Conservation (phyloP, 176 grass and related monocot species). For the Aegilops sharonensis region DNA sequence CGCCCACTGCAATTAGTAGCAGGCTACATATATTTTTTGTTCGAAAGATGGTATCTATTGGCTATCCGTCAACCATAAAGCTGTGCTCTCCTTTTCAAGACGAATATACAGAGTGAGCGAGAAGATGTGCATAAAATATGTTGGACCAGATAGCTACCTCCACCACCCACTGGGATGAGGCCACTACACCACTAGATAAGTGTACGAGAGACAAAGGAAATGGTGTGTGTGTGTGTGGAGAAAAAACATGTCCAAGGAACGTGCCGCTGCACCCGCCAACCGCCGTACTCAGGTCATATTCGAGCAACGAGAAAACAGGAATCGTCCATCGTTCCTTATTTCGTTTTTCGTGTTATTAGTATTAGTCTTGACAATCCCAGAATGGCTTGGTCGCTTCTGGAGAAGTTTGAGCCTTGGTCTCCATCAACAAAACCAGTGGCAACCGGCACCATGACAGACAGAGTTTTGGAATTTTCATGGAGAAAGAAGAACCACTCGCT, state of each 20-base stretch:
- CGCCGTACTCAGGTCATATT: neutral
- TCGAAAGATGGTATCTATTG: neutral
- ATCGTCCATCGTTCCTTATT: neutral
- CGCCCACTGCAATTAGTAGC: neutral
- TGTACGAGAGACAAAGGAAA: neutral
- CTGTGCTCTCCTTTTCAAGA: neutral
- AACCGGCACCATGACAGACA: neutral
- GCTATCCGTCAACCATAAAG: slow-evolving; percentile 5
- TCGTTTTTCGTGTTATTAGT: no score
- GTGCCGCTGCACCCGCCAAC: no score
- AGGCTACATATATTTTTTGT: neutral
- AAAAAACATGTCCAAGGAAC: neutral
- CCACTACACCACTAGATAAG: neutral
- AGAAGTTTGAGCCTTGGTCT: neutral
- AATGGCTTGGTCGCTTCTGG: neutral
- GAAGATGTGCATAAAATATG: neutral
- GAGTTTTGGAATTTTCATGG: neutral
- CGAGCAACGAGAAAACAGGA: neutral
- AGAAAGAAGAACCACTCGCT: neutral
- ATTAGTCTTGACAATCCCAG: neutral
- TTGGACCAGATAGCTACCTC: slow-evolving; percentile 31
- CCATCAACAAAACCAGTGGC: slow-evolving; percentile 9
- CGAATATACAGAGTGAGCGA: neutral
- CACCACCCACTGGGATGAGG: slow-evolving; percentile 14
- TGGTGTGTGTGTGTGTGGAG: no score